These are phyloP conservation scores for Carex parvula DNA, from an alignment of 176 grass and related monocot genomes.

Conservation along the genomic window DNA sequence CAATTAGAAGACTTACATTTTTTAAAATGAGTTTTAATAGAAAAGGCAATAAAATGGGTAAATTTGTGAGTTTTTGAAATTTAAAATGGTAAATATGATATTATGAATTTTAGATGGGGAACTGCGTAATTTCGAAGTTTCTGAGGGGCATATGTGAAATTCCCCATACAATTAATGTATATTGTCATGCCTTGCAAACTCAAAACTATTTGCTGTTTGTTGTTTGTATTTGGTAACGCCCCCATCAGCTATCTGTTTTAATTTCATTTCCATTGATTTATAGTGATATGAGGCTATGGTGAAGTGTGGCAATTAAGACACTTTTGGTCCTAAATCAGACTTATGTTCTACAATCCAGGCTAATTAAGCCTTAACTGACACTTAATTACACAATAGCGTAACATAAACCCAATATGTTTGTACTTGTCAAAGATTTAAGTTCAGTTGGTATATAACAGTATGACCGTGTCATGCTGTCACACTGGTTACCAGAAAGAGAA, in stretches of 20 bases:
- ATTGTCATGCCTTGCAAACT: background rate
- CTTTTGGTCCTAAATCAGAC: background rate
- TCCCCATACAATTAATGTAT: too few species aligned
- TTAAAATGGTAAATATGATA: too few species aligned
- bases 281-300: background rate
- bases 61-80: too few species aligned
- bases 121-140: too few species aligned
- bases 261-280: background rate
- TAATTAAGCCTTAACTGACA: background rate
- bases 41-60: too few species aligned
- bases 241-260: background rate
- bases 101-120: too few species aligned
- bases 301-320: background rate
- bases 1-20: too few species aligned
- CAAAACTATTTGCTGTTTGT: background rate
- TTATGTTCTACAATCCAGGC: background rate
- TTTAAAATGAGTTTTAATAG: too few species aligned
- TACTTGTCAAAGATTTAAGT: background rate
- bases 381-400: background rate
- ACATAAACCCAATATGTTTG: background rate
- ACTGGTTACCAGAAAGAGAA: background rate
- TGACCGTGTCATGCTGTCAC: background rate
- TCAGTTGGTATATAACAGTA: background rate
- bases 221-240: background rate
- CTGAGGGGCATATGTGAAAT: too few species aligned